Conservation (phyloP, 371 early-diverging fungal genomes). For the Mortierella sp. region DNA sequence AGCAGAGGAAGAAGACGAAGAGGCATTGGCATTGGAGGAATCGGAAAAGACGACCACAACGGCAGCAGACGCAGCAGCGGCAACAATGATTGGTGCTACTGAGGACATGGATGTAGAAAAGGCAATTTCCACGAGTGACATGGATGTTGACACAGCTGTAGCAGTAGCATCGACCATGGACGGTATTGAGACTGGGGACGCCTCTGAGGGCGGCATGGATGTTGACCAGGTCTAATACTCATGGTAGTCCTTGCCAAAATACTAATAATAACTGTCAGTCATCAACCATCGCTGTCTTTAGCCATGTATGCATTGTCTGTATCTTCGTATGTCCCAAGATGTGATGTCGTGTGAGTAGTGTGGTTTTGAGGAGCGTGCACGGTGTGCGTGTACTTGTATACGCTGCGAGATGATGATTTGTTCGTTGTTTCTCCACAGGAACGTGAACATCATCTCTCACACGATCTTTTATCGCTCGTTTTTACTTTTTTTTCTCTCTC, state of each 20-base stretch:
- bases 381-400: too few relatives aligned
- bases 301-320: too few relatives aligned
- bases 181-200: conserved; percentile 11
- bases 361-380: too few relatives aligned
- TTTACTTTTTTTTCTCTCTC: not conserved
- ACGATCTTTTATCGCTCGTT: not conserved
- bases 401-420: not conserved
- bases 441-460: not conserved
- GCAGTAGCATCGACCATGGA: conserved; percentile 8
- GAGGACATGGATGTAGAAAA: conserved; percentile 18
- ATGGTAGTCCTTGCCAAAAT: not conserved
- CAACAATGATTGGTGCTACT: not conserved
- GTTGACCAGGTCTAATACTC: conserved; percentile 17
- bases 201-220: conserved; percentile 19
- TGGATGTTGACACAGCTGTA: not conserved
- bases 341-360: too few relatives aligned
- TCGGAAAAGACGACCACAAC: not conserved
- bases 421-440: not conserved
- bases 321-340: too few relatives aligned
- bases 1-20: not conserved
- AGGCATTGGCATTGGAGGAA: not conserved
- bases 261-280: not conserved
- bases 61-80: not conserved
- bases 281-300: too few relatives aligned
- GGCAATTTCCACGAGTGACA: too few relatives aligned